phyloP scores from a whole-genome alignment of 352 stramenopile species.

The Pythium vanterpoolii region DNA sequence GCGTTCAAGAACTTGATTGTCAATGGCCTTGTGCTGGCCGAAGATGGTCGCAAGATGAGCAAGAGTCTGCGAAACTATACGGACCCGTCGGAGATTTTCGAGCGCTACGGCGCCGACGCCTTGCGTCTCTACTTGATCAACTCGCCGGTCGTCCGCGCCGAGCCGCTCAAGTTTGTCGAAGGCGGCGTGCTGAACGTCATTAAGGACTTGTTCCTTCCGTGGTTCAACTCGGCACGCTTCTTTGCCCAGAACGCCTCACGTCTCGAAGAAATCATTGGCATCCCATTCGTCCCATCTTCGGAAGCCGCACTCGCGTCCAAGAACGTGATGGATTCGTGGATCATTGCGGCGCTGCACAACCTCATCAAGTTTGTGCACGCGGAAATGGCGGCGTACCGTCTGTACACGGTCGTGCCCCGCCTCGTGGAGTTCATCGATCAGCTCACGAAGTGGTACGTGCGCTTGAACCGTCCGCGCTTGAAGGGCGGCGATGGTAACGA shows the following conservation, averaged over 20 bases:
- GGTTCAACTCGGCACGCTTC: constrained; percentile 99
- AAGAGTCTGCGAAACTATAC: constrained; percentile 99
- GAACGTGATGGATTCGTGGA: constrained; percentile 99
- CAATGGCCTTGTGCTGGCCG: constrained; percentile 98
- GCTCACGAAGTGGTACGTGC: constrained; percentile 99
- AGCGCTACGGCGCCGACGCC: constrained; percentile 98
- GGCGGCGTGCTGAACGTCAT: constrained; percentile 96
- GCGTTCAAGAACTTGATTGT: constrained; percentile 99
- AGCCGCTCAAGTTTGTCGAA: constrained; percentile 97
- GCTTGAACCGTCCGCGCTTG: constrained; percentile 97
- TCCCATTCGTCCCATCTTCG: constrained; percentile 89
- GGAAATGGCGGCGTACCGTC: constrained; percentile 98
- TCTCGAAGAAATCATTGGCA: constrained; percentile 84
- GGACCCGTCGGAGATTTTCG: constrained; percentile 92
- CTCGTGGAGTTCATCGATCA: constrained; percentile 98
- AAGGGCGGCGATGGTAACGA: constrained; percentile 94
- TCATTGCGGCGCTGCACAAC: constrained; percentile 95
- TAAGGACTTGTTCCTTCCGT: constrained; percentile 98
- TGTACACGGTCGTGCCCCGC: constrained; percentile 99
- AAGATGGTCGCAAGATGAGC: constrained; percentile 99
- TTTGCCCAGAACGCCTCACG: constrained; percentile 96
- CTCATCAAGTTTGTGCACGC: constrained; percentile 97
- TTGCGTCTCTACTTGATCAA: constrained; percentile 99
- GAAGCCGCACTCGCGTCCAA: constrained; percentile 86
- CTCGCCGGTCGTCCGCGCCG: constrained; percentile 98